Evolutionary conservation across 805 yeast species (phyloP), one percentile per base, ranked within the genome.

Genomic region (Saccharomyces mikatae): DNA sequence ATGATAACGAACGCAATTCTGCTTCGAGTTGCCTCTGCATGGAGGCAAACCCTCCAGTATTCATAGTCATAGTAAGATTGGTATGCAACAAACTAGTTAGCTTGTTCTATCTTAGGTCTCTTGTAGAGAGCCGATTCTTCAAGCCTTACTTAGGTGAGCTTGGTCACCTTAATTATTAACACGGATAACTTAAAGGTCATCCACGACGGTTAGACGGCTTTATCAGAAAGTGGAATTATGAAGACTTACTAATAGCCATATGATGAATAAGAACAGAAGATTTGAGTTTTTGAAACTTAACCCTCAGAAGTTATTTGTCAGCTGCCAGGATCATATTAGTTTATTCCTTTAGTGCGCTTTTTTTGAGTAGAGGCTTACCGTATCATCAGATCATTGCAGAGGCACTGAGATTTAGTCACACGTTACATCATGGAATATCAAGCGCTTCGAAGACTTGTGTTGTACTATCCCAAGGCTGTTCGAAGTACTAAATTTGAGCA

Each of bases 1-100:
- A 71, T 3, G 83, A 73, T 52, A 92, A 73, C 29, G 72, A 74
- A 10, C 77, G 71, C 58, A 90, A 73, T 63, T 89, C 97, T 0
- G 78, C 59, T 10, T 72, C 68, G 52, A 89, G 52, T 51, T 65
- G 67, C 47, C 63, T 63, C 41, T 62, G 58, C 49, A 67, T 56
- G 24, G 53, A 52, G 22, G 51, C 54, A 49, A 62, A 67, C 30
- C 60, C 62, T 9, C 54, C 53, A 22, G 58, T 51, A 6, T 57
- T 52, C 36, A 60, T 59, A 52, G 63, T 57, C 57, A 55, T 56
- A 27, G 54, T 56, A 27, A 17, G 8, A 8, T 17, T 17, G 44
- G 24, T 36, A 17, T 17, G 22, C 13, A 36, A 17, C 44, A 17
- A 17, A 17, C 17, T 11, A 36, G 17, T 36, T 36, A 9, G 24